Evolutionary conservation across 352 stramenopile species (phyloP), one percentile per base, ranked within the genome.

Genomic region (Globisporangium apiculatum): DNA sequence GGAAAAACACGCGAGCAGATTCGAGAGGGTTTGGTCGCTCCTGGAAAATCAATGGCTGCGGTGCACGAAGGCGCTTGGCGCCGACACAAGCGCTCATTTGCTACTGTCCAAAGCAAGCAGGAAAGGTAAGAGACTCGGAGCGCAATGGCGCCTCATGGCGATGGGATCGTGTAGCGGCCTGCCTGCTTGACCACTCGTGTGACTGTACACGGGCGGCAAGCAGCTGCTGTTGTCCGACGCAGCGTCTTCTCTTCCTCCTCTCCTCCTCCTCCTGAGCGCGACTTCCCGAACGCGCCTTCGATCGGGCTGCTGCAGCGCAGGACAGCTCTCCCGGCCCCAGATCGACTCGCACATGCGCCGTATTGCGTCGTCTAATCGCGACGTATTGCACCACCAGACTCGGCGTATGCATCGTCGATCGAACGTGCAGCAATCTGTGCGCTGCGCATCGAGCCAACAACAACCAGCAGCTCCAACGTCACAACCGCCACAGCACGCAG

Each of bases 21-120:
- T 53, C 49, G 31, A 35, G 18, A 42, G 48, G 49, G 37, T 35
- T 35, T 55, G 3, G 36, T 5, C 24, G 35, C 15, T 42, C 24
- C 49, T 24, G 7, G 31, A 56, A 56, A 37, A 31, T 60, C 51
- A 86, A 82, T 86, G 79, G 75, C 73, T 83, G 76, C 71, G 73
- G 65, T 3, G 45, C 45, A 62, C 62, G 56, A 61, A 66, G 62
- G 65, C 60, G 35, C 24, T 40, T 24, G 3, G 4, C 31, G 10
- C 3, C 24, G 63, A 57, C 58, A 41, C 47, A 31, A 57, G 55
- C 49, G 40, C 52, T 54, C 72, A 87, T 84, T 88, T 83, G 75
- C 76, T 88, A 87, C 80, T 88, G 80, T 90, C 80, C 80, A 88
- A 90, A 90, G 80, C 80, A 87, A 89, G 57, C 57, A 59, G 79